Percentiles rank a stretch among this genome's conserved stretches.
Evolutionary conservation across 495 filamentous ascomycete genomes (phyloP).

Genomic region (Tuber aestivum): DNA sequence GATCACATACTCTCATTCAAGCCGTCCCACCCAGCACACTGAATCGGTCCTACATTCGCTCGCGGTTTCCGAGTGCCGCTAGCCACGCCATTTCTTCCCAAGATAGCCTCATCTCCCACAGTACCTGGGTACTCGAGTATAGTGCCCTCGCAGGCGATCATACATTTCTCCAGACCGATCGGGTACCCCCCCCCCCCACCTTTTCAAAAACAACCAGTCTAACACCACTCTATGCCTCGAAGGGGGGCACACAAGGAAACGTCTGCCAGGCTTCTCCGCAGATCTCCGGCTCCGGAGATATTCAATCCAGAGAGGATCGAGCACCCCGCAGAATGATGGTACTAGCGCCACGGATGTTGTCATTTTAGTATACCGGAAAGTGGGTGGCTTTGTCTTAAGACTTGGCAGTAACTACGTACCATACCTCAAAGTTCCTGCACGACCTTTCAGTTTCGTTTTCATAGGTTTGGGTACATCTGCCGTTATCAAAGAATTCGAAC

Average conservation of each 20-base stretch:
- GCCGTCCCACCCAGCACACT: background rate
- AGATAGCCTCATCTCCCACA: no score
- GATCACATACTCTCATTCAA: background rate
- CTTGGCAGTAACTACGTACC: background rate
- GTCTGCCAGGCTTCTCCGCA: background rate
- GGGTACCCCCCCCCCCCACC: background rate
- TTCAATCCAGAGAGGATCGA: background rate
- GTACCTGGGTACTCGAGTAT: background rate
- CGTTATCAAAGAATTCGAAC: no score
- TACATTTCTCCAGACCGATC: background rate
- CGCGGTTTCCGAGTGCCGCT: background rate
- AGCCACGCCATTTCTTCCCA: background rate
- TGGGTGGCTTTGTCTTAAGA: background rate
- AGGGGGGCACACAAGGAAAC: background rate
- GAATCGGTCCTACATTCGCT: background rate
- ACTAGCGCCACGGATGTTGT: background rate
- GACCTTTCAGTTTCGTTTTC: background rate
- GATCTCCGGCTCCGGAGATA: background rate
- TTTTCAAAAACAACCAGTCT: background rate
- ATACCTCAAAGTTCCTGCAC: background rate
- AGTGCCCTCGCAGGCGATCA: background rate
- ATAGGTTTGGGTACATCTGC: background rate
- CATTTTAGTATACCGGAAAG: no score
- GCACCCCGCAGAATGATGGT: no score
- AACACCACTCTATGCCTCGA: background rate